Evolutionary conservation across 768 basidiomycete genomes (phyloP).

Genomic region (Lepiota brunneoincarnata): DNA sequence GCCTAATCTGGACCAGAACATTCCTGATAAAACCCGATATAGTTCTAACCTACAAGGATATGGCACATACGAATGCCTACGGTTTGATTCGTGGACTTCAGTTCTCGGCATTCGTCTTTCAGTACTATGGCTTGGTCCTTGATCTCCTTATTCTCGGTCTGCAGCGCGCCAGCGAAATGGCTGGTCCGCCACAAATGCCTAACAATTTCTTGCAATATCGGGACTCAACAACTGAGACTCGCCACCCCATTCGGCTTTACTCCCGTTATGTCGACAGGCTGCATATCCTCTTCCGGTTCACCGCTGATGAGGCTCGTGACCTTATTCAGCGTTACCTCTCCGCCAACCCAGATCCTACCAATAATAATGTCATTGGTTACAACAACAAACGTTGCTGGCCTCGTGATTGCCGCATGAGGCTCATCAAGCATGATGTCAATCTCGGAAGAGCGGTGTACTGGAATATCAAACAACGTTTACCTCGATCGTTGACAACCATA

Average conservation of each 20-base stretch:
- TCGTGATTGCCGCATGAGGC: conserved; percentile 96
- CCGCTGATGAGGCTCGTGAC: conserved; percentile 94
- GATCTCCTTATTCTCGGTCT: conserved; percentile 95
- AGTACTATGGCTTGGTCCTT: conserved; percentile 94
- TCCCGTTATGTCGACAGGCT: conserved; percentile 94
- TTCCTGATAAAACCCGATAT: conserved; percentile 6
- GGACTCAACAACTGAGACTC: conserved; percentile 91
- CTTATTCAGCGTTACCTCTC: conserved; percentile 97
- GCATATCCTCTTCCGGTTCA: conserved; percentile 97
- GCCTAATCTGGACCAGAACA: not conserved
- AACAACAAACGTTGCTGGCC: conserved; percentile 99
- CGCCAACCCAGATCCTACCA: conserved; percentile 97
- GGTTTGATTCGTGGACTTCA: conserved; percentile 97
- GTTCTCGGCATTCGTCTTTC: conserved; percentile 99
- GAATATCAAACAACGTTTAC: conserved; percentile 98
- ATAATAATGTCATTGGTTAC: conserved; percentile 98
- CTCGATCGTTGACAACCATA: conserved; percentile 94
- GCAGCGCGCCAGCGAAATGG: conserved; percentile 99
- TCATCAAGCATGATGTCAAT: conserved; percentile 99
- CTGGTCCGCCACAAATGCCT: conserved; percentile 94
- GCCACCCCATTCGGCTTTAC: conserved; percentile 97
- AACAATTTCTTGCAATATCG: conserved; percentile 99
- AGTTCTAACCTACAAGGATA: conserved; percentile 43
- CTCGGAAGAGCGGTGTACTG: conserved; percentile 97
- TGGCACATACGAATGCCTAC: conserved; percentile 97